A percentile compares a stretch with the other conserved stretches of the same genome.
Evolutionary conservation across 1,284 basidiomycete genomes (phyloP).

Genomic region (Ustilago vetiveriae): DNA sequence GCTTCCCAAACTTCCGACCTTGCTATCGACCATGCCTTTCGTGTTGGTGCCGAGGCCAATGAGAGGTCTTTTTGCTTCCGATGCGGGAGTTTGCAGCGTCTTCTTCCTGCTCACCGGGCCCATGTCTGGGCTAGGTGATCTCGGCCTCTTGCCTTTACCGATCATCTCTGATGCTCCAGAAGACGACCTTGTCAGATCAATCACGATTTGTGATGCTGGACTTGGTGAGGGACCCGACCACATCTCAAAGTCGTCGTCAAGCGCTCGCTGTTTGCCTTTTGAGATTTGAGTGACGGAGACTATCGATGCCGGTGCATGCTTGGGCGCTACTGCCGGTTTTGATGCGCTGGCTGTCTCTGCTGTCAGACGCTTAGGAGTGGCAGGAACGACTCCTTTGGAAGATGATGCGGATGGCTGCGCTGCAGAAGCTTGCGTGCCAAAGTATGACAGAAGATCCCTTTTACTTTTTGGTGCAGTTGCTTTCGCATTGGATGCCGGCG

Average conservation of each 20-base stretch:
- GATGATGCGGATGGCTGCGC: not conserved
- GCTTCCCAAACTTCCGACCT: not conserved
- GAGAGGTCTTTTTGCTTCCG: not conserved
- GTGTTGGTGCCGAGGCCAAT: too few relatives aligned
- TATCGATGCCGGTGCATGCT: not conserved
- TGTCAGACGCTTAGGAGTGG: not conserved
- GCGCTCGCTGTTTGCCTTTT: constrained; percentile 12
- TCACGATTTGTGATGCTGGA: not conserved
- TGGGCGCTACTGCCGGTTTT: not conserved
- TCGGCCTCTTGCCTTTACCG: not conserved
- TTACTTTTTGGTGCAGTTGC: constrained; percentile 1
- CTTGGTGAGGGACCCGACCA: not conserved
- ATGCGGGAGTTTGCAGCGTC: too few relatives aligned
- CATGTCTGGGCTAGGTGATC: not conserved
- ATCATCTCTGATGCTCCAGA: constrained; percentile 13
- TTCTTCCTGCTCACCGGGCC: not conserved
- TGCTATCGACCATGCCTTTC: not conserved
- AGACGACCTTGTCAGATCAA: constrained; percentile 15
- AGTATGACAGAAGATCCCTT: constrained; percentile 23
- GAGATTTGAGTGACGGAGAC: not conserved
- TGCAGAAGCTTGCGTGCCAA: not conserved
- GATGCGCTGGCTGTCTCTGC: not conserved
- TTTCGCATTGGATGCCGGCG: constrained; percentile 1
- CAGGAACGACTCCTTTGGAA: not conserved
- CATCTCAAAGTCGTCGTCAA: constrained; percentile 5